Base-by-base conservation (phyloP, 768 basidiomycete genomes). In the Leccinum olivaceopallidum region DNA sequence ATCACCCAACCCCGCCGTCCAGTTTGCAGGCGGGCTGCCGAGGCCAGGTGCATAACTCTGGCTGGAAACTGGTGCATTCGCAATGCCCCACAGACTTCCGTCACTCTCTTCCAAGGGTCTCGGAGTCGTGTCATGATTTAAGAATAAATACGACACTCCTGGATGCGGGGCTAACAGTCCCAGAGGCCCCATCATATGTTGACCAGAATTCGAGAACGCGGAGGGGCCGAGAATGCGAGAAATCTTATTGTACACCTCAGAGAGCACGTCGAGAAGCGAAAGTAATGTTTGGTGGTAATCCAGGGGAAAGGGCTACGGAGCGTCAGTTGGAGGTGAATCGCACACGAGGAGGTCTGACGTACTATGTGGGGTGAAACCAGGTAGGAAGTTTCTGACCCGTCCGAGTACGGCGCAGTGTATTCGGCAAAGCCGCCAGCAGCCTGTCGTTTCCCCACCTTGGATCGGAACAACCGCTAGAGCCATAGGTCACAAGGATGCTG, bases 251-350 rank as follows among this genome's bases (percentile, higher is more conserved):
- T 95, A 96, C 32, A 92, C 85, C 69, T 94, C 92, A 18, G 91
- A 90, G 44, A 95, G 82, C 53, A 95, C 89, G 70, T 95, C 94
- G 56, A 94, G 86, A 28, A 94, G 85, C 36, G 94, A 92, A 56
- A 94, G 84, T 37, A 95, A 83, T 10, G 90, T 91, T 75, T 95
- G 90, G 65, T 92, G 88, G 70, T 96, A 95, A 73, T 95, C 94
- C 57, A 95, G 73, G 3, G 88, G 79, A 75, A 95, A 95, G n/a
- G 94, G 90, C 93, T 94, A 63, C 56, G 55, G 10, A 56, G 32
- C 28, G 37, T 60, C 50, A 55, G 57, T 60, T 55, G 62, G 50
- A 63, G 12, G 32, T 28, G 58, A 26, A 22, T 22, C 44, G 26
- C 36, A 24, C n/a, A 53, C 36, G 44, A 20, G 58, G 9, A 56